Conservation (phyloP, 164 flowering plant genomes). For the Macadamia integrifolia region DNA sequence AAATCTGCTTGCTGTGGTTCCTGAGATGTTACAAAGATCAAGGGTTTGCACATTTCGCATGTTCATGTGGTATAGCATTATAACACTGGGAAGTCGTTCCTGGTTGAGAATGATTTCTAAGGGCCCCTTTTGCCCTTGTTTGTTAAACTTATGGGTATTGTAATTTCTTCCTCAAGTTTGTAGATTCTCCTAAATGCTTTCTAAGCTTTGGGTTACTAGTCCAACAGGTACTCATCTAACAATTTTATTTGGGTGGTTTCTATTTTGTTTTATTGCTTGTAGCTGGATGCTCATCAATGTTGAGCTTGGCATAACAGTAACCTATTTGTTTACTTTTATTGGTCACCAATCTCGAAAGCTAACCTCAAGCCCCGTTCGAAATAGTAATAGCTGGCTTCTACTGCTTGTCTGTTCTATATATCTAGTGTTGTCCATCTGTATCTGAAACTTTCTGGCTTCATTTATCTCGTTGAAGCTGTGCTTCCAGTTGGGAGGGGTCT, state of each 20-base stretch:
- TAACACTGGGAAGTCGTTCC: slow-evolving; percentile 9
- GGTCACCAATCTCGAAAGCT: background rate
- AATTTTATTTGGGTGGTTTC: slow-evolving; percentile 8
- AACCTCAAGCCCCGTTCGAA: background rate
- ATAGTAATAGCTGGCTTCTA: background rate
- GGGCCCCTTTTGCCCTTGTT: slow-evolving; percentile 12
- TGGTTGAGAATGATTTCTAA: background rate
- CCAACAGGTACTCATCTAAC: slow-evolving; percentile 13
- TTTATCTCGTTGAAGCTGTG: too few relatives aligned
- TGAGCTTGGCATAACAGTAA: too few relatives aligned
- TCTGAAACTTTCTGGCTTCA: too few relatives aligned
- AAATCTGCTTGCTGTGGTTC: slow-evolving; percentile 46
- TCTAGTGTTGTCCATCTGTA: too few relatives aligned
- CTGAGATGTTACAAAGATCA: slow-evolving; percentile 11
- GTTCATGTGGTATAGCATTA: slow-evolving; percentile 5
- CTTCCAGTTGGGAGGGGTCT: too few relatives aligned
- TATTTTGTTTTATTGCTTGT: background rate
- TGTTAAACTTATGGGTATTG: slow-evolving; percentile 18
- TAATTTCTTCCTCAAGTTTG: slow-evolving; percentile 20
- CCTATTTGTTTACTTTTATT: background rate
- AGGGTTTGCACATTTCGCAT: background rate
- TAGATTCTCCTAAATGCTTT: slow-evolving; percentile 12
- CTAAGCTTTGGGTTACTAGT: slow-evolving; percentile 10
- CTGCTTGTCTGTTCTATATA: background rate
- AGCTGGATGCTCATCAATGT: slow-evolving; percentile 1